Evolutionary conservation across 2,329 filamentous ascomycete genomes (phyloP).

Genomic region (Nemania sp.): DNA sequence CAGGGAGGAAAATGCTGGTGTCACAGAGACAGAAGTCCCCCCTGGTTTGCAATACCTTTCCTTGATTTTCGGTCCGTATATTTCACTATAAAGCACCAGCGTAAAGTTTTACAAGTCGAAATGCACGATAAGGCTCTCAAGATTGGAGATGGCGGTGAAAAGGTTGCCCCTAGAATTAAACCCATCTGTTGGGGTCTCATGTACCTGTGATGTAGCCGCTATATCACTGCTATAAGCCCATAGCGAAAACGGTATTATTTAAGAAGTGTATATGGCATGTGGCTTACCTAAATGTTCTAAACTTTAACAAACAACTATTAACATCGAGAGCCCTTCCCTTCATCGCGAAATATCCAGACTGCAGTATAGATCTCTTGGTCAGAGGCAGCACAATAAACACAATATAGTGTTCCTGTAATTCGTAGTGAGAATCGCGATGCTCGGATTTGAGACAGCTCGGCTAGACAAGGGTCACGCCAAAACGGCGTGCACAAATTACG

Average conservation of each 20-base stretch:
- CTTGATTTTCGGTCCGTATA: background rate
- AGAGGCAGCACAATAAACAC: background rate
- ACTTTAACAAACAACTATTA: too few species aligned
- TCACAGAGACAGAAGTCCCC: background rate
- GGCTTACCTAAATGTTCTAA: background rate
- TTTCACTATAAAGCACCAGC: background rate
- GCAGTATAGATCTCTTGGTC: background rate
- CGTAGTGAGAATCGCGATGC: conserved; percentile 2
- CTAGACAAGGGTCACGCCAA: background rate
- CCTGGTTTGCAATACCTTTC: background rate
- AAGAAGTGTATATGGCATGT: background rate
- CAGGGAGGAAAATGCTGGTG: background rate
- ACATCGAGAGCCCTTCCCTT: background rate
- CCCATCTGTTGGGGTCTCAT: conserved; percentile 6
- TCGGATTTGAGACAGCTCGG: conserved; percentile 1
- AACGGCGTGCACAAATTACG: conserved; percentile 4
- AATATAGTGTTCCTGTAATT: background rate
- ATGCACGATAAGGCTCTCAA: background rate
- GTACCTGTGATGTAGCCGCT: background rate
- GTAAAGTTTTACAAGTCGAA: conserved; percentile 8
- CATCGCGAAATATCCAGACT: background rate
- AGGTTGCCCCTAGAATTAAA: background rate
- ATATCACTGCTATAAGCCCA: too few species aligned
- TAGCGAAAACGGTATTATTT: too few species aligned
- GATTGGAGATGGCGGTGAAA: conserved; percentile 15